Conservation (phyloP, 352 stramenopile genomes). For the Phytophthora sp. region DNA sequence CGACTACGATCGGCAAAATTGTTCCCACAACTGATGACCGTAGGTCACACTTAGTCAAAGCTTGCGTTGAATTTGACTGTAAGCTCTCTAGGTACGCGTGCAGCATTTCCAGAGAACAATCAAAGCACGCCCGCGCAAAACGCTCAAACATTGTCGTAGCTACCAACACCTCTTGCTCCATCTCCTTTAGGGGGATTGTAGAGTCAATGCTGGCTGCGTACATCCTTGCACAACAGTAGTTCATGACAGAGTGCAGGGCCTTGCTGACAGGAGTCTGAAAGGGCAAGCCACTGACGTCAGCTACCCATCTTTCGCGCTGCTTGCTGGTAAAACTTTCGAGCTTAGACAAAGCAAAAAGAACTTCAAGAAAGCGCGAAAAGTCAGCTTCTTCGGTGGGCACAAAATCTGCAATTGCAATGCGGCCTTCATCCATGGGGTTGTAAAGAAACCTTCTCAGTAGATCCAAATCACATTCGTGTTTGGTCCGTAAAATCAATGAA, state of each 20-base stretch:
- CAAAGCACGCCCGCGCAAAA: constrained; percentile 51
- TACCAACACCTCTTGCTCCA: constrained; percentile 21
- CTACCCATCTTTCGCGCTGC: constrained; percentile 16
- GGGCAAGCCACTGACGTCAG: constrained; percentile 6
- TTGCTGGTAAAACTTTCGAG: constrained; percentile 32
- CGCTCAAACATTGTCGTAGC: constrained; percentile 42
- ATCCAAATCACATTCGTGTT: constrained; percentile 37
- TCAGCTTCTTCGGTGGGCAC: constrained; percentile 31
- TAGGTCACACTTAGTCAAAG: constrained; percentile 17
- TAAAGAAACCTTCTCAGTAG: constrained; percentile 38
- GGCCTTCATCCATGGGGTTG: constrained; percentile 39
- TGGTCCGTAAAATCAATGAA: constrained; percentile 20
- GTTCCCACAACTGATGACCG: constrained; percentile 44
- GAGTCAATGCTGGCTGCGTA: constrained; percentile 34
- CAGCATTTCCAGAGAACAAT: constrained; percentile 38
- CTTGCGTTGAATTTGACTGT: neutral
- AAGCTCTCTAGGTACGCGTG: neutral
- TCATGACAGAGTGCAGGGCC: constrained; percentile 50
- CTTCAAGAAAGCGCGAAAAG: constrained; percentile 39
- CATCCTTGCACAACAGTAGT: constrained; percentile 49
- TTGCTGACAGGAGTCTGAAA: constrained; percentile 47
- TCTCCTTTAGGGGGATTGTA: constrained; percentile 20
- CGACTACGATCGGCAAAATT: constrained; percentile 53
- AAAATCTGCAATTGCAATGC: constrained; percentile 46
- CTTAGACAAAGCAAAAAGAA: constrained; percentile 40